phyloP scores from a whole-genome alignment of 108 stramenopile species.

The Mediolabrus comicus region DNA sequence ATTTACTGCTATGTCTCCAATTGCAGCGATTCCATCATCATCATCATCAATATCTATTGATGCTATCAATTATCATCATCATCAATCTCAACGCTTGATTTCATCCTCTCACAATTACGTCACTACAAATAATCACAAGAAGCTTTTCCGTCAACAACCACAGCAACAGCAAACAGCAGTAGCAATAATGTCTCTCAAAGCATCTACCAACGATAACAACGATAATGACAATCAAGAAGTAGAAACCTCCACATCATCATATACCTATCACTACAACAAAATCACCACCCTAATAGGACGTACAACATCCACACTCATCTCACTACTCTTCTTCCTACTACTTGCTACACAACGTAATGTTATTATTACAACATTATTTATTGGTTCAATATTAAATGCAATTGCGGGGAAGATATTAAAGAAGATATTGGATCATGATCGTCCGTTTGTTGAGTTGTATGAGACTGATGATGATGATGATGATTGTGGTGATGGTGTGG shows the following conservation, averaged over 20 bases:
- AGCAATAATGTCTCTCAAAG: not conserved
- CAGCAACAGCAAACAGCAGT: not conserved
- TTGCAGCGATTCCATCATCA: not conserved
- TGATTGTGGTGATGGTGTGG: too few species aligned
- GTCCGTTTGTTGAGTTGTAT: conserved; percentile 40
- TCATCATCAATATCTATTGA: too few species aligned
- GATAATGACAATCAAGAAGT: not conserved
- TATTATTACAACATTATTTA: conserved; percentile 64
- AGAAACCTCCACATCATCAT: too few species aligned
- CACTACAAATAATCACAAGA: not conserved
- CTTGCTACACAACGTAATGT: conserved; percentile 71
- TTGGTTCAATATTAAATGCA: conserved; percentile 75
- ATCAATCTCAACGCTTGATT: too few species aligned
- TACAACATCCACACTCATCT: conserved; percentile 72
- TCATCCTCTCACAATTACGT: not conserved
- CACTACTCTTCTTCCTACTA: conserved; percentile 64
- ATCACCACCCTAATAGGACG: conserved; percentile 46
- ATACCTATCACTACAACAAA: too few species aligned
- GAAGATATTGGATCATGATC: conserved; percentile 61
- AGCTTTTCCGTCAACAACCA: too few species aligned
- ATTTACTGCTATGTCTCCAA: not conserved
- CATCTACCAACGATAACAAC: not conserved
- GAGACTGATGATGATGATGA: not conserved
- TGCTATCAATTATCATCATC: not conserved
- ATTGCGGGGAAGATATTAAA: conserved; percentile 67